A percentile compares a stretch with the other conserved stretches of the same genome.
Conservation (phyloP, 2,329 filamentous ascomycete species). For the Colletotrichum eremochloae region DNA sequence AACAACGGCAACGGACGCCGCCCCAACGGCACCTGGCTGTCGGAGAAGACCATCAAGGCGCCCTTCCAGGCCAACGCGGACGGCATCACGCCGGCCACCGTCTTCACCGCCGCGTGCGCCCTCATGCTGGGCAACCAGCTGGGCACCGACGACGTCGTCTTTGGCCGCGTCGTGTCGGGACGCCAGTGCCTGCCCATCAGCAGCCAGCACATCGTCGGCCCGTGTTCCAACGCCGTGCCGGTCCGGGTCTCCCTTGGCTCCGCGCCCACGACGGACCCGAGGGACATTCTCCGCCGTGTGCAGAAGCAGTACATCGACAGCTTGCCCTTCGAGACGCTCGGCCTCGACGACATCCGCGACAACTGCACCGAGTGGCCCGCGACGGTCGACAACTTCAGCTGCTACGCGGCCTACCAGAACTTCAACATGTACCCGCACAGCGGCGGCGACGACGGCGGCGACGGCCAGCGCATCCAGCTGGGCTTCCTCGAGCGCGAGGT, state of each 20-base stretch:
- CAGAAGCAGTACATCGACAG: constrained; percentile 43
- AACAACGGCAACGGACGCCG: too few species aligned
- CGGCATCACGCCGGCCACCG: constrained; percentile 35
- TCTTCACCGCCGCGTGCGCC: constrained; percentile 39
- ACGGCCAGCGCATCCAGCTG: constrained; percentile 3
- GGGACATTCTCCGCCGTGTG: constrained; percentile 27
- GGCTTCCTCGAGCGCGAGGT: neutral
- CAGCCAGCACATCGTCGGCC: constrained; percentile 42
- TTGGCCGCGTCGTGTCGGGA: constrained; percentile 44
- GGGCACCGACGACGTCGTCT: constrained; percentile 37
- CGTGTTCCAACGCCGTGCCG: constrained; percentile 37
- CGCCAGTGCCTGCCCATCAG: constrained; percentile 37
- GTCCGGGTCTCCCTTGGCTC: constrained; percentile 19
- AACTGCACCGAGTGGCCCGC: constrained; percentile 44
- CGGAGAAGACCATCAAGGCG: constrained; percentile 17
- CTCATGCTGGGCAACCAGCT: constrained; percentile 22
- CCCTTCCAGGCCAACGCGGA: neutral
- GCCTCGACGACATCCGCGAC: constrained; percentile 42
- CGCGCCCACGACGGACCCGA: neutral
- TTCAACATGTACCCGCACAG: constrained; percentile 7
- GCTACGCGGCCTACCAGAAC: neutral
- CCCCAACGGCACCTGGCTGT: neutral
- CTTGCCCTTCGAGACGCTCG: constrained; percentile 40
- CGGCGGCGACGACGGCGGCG: neutral
- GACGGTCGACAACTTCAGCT: constrained; percentile 46